phyloP scores from a whole-genome alignment of 2,329 filamentous ascomycete species.

The Calonectria henricotiae region DNA sequence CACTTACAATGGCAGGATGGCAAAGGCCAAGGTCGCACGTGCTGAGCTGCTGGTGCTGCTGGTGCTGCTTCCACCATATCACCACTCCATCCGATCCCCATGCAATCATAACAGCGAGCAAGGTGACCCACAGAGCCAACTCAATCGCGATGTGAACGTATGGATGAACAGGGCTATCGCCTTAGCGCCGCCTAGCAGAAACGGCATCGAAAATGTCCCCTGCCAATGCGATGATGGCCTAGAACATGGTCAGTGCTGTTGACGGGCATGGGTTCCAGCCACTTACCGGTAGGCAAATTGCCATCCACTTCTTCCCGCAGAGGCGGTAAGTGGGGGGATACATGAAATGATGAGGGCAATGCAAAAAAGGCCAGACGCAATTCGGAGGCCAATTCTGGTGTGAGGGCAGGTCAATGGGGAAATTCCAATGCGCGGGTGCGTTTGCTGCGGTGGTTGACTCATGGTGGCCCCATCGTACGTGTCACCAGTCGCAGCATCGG shows the following conservation, averaged over 20 bases:
- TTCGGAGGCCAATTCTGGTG: not conserved
- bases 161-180: not conserved
- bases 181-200: not conserved
- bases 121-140: constrained; percentile 1
- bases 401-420: not conserved
- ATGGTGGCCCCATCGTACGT: not conserved
- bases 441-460: not conserved
- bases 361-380: constrained; percentile 3
- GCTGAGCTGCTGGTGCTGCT: constrained; percentile 9
- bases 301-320: constrained; percentile 14
- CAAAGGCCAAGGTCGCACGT: constrained; percentile 13
- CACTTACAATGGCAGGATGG: constrained; percentile 10
- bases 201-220: constrained; percentile 7
- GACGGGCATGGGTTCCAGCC: not conserved
- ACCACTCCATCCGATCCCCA: constrained; percentile 9
- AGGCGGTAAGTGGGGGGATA: constrained; percentile 14
- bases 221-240: constrained; percentile 13
- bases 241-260: constrained; percentile 13
- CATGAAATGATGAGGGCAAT: constrained; percentile 11
- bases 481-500: too few relatives aligned
- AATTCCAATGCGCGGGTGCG: not conserved
- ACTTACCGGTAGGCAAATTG: constrained; percentile 17
- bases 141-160: constrained; percentile 6
- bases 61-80: not conserved
- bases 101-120: constrained; percentile 1